These are phyloP conservation scores for Trifolium fragiferum DNA, from an alignment of 306 rosid genomes.

Conservation along the genomic window DNA sequence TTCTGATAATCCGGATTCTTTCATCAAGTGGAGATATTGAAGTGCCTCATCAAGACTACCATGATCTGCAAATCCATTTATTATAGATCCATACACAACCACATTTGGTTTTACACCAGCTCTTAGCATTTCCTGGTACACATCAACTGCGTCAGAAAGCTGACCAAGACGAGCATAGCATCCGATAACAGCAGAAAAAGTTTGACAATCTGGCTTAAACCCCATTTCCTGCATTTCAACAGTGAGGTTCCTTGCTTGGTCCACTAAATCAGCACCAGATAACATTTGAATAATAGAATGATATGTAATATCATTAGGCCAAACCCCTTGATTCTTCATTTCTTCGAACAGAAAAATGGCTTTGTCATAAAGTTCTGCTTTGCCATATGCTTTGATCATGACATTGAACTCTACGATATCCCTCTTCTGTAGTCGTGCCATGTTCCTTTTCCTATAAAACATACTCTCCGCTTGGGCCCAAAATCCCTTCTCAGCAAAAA, in stretches of 20 bases:
- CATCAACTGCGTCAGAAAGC: slow-evolving; percentile 68
- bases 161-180: slow-evolving; percentile 74
- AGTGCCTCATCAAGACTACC: slow-evolving; percentile 79
- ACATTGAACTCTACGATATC: slow-evolving; percentile 77
- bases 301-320: slow-evolving; percentile 82
- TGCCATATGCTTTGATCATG: slow-evolving; percentile 92
- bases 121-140: slow-evolving; percentile 63
- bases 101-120: slow-evolving; percentile 72
- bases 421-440: slow-evolving; percentile 53
- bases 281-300: slow-evolving; percentile 89
- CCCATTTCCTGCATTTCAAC: slow-evolving; percentile 77
- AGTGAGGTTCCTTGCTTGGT: slow-evolving; percentile 67
- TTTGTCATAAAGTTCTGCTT: slow-evolving; percentile 69
- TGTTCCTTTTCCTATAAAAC: slow-evolving; percentile 61
- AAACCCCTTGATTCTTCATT: slow-evolving; percentile 79
- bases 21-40: slow-evolving; percentile 61
- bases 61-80: slow-evolving; percentile 87
- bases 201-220: slow-evolving; percentile 63
- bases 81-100: slow-evolving; percentile 78
- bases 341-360: slow-evolving; percentile 70
- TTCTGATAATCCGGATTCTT: slow-evolving; percentile 66
- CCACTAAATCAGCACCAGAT: slow-evolving; percentile 71
- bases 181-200: slow-evolving; percentile 81
- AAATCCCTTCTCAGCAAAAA: slow-evolving; percentile 79
- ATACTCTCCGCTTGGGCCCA: slow-evolving; percentile 79